phyloP scores from a whole-genome alignment of 176 grass and related monocot species.

The Zoysia japonica region DNA sequence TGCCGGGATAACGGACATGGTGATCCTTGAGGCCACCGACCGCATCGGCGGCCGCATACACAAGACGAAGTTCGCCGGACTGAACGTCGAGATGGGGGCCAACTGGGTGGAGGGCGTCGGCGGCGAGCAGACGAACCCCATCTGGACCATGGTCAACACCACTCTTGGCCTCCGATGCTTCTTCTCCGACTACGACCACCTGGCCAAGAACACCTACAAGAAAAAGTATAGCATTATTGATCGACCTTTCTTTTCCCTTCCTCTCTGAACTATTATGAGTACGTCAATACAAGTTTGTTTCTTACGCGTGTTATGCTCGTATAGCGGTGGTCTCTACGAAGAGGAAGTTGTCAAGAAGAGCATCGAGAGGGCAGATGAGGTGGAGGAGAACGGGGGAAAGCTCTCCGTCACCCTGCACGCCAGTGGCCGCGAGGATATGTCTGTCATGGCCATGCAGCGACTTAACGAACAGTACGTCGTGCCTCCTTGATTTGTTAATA shows the following conservation, averaged over 20 bases:
- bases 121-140: conserved; percentile 49
- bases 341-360: conserved; percentile 22
- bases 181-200: conserved; percentile 46
- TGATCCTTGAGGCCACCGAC: conserved; percentile 71
- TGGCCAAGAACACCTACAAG: conserved; percentile 52
- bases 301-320: too few relatives aligned
- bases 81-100: conserved; percentile 64
- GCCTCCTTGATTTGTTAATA: too few relatives aligned
- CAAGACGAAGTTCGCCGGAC: conserved; percentile 48
- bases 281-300: too few relatives aligned
- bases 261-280: too few relatives aligned
- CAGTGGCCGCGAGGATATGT: conserved; percentile 40
- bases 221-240: conserved; percentile 35
- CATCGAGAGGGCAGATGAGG: conserved; percentile 11
- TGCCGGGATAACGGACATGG: conserved; percentile 53
- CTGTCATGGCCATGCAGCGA: conserved; percentile 55
- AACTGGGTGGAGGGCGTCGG: conserved; percentile 81
- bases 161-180: conserved; percentile 53
- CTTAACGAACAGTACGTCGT: conserved; percentile 48
- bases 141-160: conserved; percentile 60
- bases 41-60: conserved; percentile 66
- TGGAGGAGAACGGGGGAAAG: conserved; percentile 15
- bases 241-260: too few relatives aligned
- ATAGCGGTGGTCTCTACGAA: conserved; percentile 40
- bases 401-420: conserved; percentile 24